Conservation (phyloP, 768 basidiomycete species). For the Lyophyllum atratum region DNA sequence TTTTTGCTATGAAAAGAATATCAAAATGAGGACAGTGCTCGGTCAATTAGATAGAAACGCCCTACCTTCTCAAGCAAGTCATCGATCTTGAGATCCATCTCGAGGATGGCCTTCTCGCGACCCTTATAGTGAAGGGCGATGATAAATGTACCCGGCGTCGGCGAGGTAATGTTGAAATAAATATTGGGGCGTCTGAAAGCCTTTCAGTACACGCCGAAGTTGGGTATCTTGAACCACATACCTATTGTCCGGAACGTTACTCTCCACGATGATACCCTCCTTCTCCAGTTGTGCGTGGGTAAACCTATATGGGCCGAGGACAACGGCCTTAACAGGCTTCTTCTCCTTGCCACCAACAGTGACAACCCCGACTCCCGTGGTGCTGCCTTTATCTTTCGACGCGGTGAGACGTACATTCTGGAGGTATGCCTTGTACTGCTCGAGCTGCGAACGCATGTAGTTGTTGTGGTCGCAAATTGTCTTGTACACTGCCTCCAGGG, state of each 20-base stretch:
- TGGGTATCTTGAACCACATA: constrained; percentile 33
- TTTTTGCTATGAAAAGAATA: constrained; percentile 74
- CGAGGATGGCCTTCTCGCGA: constrained; percentile 96
- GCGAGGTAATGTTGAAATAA: constrained; percentile 98
- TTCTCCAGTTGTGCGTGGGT: constrained; percentile 98
- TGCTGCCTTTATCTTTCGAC: constrained; percentile 84
- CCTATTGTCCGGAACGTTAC: constrained; percentile 99
- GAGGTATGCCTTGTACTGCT: constrained; percentile 99
- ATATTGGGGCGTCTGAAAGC: constrained; percentile 86
- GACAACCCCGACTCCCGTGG: constrained; percentile 91
- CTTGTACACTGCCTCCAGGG: constrained; percentile 96
- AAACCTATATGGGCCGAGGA: constrained; percentile 94
- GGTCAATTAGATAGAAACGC: background rate
- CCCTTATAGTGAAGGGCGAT: constrained; percentile 99
- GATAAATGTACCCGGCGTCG: constrained; percentile 97
- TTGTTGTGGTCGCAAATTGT: constrained; percentile 99
- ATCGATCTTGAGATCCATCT: constrained; percentile 99
- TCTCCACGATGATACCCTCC: constrained; percentile 98
- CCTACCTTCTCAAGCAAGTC: constrained; percentile 94
- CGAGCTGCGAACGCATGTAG: constrained; percentile 92
- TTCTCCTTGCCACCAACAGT: constrained; percentile 97
- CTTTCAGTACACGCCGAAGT: background rate
- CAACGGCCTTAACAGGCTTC: constrained; percentile 81
- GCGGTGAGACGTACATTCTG: constrained; percentile 95
- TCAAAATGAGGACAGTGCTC: background rate